Evolutionary conservation across 2,329 filamentous ascomycete species (phyloP), one percentile per base, ranked within the genome.

Genomic region (Cryphonectria parasitica): DNA sequence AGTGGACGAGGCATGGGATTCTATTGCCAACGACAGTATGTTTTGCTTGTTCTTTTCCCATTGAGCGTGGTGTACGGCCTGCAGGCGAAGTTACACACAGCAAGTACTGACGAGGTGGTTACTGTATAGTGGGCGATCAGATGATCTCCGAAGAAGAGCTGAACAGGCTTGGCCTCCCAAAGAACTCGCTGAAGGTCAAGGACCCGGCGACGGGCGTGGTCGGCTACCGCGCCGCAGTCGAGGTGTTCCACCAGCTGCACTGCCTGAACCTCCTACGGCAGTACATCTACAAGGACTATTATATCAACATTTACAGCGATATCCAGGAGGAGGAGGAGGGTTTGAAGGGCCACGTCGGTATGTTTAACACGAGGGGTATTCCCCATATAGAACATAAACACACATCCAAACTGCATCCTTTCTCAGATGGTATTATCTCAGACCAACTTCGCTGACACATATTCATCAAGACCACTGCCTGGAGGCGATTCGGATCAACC

Each of bases 141-240:
- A 88, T 89, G 84, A 86, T 90, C 66, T 84, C 84, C 0, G 79
- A 82, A 31, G 80, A 83, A 7, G 87, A 90, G 74, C 83, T 89
- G 39, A 78, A 83, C 56, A 83, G 83, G 31, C 83, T 90, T 0
- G 83, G 84, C 5, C 79, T 85, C 4, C 85, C 88, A 72, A 84
- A 85, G 2, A 79, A 83, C 31, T 86, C 86, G 0, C 80, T 89
- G n/a, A 85, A 84, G 74, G 84, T 88, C 73, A 86, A 83, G 13
- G 81, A 90, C 73, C 85, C 87, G 6, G 81, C 80, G 61, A 88
- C 88, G 1, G 88, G 87, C 25, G 82, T 86, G 69, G 83, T 84
- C 52, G 88, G 88, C 0, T 90, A 89, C 74, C 82, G 88, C n/a
- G 87, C 88, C 0, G 88, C 85, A 0, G 78, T 89, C 3, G 86